Conservation (phyloP, 331 rosid genomes). For the Malus hybrid region DNA sequence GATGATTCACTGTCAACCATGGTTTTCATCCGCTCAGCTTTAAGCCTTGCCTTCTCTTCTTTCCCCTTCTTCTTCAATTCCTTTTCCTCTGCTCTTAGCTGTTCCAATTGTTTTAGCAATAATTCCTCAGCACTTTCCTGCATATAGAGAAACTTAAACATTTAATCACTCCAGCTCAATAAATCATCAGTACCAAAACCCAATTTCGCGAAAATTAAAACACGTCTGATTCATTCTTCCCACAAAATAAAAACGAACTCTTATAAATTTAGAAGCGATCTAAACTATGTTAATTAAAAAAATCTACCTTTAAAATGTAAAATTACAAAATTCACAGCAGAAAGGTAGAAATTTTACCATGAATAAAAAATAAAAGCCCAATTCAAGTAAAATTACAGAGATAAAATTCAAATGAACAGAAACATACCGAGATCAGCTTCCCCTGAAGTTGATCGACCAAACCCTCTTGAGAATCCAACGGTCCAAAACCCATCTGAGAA, state of each 20-base stretch:
- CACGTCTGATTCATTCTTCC: background rate
- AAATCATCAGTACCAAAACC: background rate
- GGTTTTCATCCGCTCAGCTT: constrained; percentile 31
- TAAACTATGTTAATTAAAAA: background rate
- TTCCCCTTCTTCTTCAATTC: constrained; percentile 52
- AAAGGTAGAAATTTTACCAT: too few species aligned
- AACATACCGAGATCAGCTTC: constrained; percentile 43
- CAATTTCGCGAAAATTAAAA: background rate
- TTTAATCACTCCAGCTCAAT: background rate
- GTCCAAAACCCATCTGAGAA: constrained; percentile 29
- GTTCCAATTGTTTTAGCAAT: constrained; percentile 40
- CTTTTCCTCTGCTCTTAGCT: constrained; percentile 44
- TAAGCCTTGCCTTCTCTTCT: constrained; percentile 45
- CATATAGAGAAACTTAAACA: background rate
- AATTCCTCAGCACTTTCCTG: constrained; percentile 46
- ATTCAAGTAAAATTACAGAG: background rate
- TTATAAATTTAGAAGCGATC: background rate
- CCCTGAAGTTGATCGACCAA: constrained; percentile 28
- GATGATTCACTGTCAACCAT: constrained; percentile 38
- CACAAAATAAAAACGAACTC: background rate
- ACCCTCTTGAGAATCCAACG: constrained; percentile 18
- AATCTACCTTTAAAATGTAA: too few species aligned
- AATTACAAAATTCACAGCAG: too few species aligned
- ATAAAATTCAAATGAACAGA: background rate
- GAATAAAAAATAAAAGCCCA: too few species aligned